Conservation (phyloP, 345 rosid genomes). For the Brassica rapa region DNA sequence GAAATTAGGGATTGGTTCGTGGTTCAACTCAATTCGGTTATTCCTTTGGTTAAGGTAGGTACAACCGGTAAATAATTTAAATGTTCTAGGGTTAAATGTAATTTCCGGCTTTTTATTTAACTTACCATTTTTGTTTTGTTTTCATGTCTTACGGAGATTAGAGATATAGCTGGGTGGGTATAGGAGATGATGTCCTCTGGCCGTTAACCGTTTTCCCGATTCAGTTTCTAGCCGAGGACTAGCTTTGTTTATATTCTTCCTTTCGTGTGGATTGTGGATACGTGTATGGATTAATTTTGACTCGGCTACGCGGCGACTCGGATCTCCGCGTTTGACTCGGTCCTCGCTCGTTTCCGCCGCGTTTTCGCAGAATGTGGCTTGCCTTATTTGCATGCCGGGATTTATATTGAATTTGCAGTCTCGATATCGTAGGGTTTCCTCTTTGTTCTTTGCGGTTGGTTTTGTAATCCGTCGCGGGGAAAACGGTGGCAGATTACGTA, state of each 20-base stretch:
- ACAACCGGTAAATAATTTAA: no score
- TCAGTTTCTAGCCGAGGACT: constrained; percentile 10
- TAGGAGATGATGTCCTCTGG: neutral
- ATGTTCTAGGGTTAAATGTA: no score
- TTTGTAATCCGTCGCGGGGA: constrained; percentile 29
- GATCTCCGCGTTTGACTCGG: constrained; percentile 67
- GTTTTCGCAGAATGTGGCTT: constrained; percentile 74
- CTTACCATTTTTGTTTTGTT: no score
- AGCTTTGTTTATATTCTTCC: neutral
- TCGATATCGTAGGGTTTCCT: constrained; percentile 66
- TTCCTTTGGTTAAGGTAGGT: no score
- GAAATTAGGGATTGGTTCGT: no score
- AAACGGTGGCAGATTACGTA: constrained; percentile 65
- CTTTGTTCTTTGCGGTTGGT: constrained; percentile 31
- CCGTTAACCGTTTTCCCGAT: constrained; percentile 21
- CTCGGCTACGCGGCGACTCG: constrained; percentile 44
- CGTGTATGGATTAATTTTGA: constrained; percentile 17
- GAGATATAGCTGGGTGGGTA: no score
- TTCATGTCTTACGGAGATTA: no score
- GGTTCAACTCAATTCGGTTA: no score
- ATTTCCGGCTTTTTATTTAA: no score
- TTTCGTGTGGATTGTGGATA: constrained; percentile 6
- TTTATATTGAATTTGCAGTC: constrained; percentile 38
- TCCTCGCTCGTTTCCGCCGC: constrained; percentile 40
- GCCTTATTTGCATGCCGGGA: constrained; percentile 39